Evolutionary conservation across 768 basidiomycete genomes (phyloP).

Genomic region (Hysterangium stoloniferum): DNA sequence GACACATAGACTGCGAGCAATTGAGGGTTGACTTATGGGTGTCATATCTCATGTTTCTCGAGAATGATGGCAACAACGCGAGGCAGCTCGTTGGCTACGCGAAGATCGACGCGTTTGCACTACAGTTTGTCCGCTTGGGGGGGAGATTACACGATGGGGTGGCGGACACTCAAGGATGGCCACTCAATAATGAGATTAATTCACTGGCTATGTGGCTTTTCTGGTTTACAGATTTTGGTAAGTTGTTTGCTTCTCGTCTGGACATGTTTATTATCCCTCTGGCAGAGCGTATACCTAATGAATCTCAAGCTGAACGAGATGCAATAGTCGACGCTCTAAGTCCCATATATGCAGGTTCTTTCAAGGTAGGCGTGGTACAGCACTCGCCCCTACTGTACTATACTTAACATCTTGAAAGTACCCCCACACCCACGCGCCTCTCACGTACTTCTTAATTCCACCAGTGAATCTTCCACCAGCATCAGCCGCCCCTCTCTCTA

Average conservation of each 20-base stretch:
- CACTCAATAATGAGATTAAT: slow-evolving; percentile 39
- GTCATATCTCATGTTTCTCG: slow-evolving; percentile 49
- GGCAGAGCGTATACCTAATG: slow-evolving; percentile 23
- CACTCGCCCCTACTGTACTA: slow-evolving; percentile 19
- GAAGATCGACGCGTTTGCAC: slow-evolving; percentile 39
- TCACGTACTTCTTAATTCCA: slow-evolving; percentile 22
- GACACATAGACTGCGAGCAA: neutral
- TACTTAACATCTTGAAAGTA: slow-evolving; percentile 1
- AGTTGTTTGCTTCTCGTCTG: slow-evolving; percentile 16
- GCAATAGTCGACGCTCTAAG: slow-evolving; percentile 15
- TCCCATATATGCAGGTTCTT: slow-evolving; percentile 11
- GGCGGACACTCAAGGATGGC: slow-evolving; percentile 44
- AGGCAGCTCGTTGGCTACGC: slow-evolving; percentile 44
- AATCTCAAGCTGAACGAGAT: slow-evolving; percentile 22
- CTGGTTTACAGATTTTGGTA: slow-evolving; percentile 53
- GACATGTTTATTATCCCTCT: neutral
- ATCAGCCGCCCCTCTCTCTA: slow-evolving; percentile 54
- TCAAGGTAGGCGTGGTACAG: slow-evolving; percentile 24
- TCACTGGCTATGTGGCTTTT: slow-evolving; percentile 53
- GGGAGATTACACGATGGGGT: slow-evolving; percentile 35
- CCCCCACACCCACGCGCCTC: neutral
- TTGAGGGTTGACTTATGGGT: slow-evolving; percentile 35
- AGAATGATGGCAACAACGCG: slow-evolving; percentile 62
- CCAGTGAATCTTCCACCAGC: slow-evolving; percentile 43
- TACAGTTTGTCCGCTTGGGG: slow-evolving; percentile 32